phyloP scores from a whole-genome alignment of 805 yeast species.

The Candida ponderosae region DNA sequence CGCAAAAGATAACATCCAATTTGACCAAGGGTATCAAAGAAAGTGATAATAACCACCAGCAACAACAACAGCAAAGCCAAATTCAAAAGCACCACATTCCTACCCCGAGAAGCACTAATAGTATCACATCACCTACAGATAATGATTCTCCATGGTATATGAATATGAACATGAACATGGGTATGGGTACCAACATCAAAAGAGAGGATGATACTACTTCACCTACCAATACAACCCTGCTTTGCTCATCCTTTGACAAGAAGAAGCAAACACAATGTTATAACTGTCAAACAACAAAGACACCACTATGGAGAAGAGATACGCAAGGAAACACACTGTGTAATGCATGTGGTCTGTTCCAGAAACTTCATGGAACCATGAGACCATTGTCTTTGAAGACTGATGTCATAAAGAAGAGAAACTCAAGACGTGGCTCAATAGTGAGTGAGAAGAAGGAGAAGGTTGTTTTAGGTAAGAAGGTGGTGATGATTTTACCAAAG shows the following conservation, averaged over 20 bases:
- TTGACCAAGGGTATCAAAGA: not conserved
- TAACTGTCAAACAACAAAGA: conserved; percentile 82
- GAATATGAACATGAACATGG: not conserved
- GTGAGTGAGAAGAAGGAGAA: conserved; percentile 8
- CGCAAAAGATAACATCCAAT: not conserved
- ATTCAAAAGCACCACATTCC: not conserved
- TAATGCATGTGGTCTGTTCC: conserved; percentile 90
- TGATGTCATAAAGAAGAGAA: conserved; percentile 82
- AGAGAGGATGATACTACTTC: not conserved
- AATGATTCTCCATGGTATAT: not conserved
- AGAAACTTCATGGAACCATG: conserved; percentile 87
- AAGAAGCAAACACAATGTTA: conserved; percentile 44
- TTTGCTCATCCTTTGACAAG: not conserved
- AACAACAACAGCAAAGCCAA: too few species aligned
- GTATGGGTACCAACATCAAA: too few species aligned
- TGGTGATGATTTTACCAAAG: conserved; percentile 14
- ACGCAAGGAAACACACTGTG: conserved; percentile 87
- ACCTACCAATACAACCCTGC: not conserved
- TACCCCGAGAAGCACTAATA: not conserved
- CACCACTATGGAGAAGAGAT: conserved; percentile 92
- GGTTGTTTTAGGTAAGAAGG: conserved; percentile 14
- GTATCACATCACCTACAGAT: too few species aligned
- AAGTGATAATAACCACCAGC: not conserved
- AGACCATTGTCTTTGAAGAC: conserved; percentile 86
- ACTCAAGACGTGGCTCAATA: conserved; percentile 17